phyloP scores from a whole-genome alignment of 2,329 filamentous ascomycete genomes.

The Diplodia seriata region DNA sequence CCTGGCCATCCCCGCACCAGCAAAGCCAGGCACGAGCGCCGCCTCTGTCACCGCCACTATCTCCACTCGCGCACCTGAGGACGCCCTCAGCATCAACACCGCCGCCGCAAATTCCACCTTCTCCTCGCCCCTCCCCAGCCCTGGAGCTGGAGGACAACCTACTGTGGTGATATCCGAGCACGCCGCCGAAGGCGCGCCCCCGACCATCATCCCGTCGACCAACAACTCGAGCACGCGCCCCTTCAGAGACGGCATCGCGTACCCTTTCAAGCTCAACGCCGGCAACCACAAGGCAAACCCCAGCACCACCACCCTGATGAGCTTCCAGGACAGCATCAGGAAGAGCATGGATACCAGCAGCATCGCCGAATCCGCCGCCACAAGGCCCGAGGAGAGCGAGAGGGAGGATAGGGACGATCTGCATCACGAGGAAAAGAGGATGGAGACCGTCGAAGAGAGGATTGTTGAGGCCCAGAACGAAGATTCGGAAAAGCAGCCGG shows the following conservation, averaged over 20 bases:
- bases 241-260: slow-evolving; percentile 71
- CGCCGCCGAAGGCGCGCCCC: slow-evolving; percentile 34
- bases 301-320: slow-evolving; percentile 26
- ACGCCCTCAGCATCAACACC: slow-evolving; percentile 10
- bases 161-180: slow-evolving; percentile 23
- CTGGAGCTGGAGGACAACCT: slow-evolving; percentile 21
- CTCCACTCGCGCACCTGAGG: slow-evolving; percentile 27
- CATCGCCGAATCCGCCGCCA: background rate
- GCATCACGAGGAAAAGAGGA: slow-evolving; percentile 5
- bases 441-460: background rate
- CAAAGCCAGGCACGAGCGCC: slow-evolving; percentile 17
- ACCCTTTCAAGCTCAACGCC: slow-evolving; percentile 71
- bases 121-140: slow-evolving; percentile 29
- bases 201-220: slow-evolving; percentile 54
- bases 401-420: slow-evolving; percentile 30
- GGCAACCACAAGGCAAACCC: slow-evolving; percentile 29
- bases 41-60: slow-evolving; percentile 27
- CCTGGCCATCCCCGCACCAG: slow-evolving; percentile 11
- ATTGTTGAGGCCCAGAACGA: slow-evolving; percentile 15
- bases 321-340: slow-evolving; percentile 26
- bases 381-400: slow-evolving; percentile 6
- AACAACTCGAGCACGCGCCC: slow-evolving; percentile 67
- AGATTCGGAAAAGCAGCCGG: slow-evolving; percentile 8
- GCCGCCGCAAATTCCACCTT: slow-evolving; percentile 14
- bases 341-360: slow-evolving; percentile 11